phyloP scores from a whole-genome alignment of 306 rosid genomes.

The Alnus rubra region DNA sequence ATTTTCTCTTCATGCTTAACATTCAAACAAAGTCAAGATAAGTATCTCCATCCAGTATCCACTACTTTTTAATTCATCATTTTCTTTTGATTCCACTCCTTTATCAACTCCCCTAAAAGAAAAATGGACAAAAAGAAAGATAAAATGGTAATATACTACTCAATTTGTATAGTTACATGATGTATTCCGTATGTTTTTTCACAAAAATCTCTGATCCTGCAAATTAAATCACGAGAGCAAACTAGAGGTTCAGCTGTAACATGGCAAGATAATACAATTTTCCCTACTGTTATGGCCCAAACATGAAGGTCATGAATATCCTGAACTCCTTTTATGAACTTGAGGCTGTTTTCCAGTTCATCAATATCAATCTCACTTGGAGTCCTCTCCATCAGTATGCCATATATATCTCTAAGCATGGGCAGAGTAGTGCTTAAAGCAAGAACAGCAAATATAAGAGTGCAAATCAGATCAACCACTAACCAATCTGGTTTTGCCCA shows the following conservation, averaged over 20 bases:
- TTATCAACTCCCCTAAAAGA: background rate
- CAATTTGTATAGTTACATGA: conserved; percentile 84
- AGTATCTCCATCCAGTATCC: no score
- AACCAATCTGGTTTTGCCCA: conserved; percentile 80
- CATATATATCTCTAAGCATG: conserved; percentile 60
- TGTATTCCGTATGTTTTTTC: conserved; percentile 52
- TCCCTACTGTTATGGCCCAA: conserved; percentile 84
- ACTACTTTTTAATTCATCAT: background rate
- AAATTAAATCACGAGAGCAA: conserved; percentile 46
- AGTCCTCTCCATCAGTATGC: conserved; percentile 74
- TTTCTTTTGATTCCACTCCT: background rate
- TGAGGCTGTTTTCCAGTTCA: conserved; percentile 56
- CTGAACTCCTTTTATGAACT: conserved; percentile 67
- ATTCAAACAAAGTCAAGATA: no score
- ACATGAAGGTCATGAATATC: conserved; percentile 76
- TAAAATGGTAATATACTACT: conserved; percentile 29
- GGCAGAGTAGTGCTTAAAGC: conserved; percentile 65
- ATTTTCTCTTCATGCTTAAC: background rate
- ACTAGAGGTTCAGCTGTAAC: conserved; percentile 56
- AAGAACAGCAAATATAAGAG: conserved; percentile 70
- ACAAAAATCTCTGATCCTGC: conserved; percentile 57
- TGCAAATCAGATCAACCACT: conserved; percentile 71
- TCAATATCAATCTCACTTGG: conserved; percentile 59
- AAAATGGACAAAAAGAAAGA: no score
- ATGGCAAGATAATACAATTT: conserved; percentile 75